These are phyloP conservation scores for Jamesozyma piceae DNA, from an alignment of 805 yeast genomes.

Conservation along the genomic window DNA sequence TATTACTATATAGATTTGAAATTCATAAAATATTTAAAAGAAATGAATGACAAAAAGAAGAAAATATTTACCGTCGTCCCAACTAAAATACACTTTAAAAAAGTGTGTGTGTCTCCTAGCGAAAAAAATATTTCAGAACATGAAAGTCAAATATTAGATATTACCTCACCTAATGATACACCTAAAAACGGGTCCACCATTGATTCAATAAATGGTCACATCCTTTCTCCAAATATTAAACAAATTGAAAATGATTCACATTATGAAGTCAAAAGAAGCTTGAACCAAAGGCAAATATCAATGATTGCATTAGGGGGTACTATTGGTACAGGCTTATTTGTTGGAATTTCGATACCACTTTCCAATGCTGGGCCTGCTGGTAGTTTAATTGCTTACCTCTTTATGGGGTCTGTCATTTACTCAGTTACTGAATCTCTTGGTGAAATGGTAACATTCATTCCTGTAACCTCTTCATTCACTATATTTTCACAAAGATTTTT, in stretches of 20 bases:
- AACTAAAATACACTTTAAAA: no score
- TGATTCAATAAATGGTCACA: no score
- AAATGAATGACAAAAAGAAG: no score
- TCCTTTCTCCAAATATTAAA: no score
- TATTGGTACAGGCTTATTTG: conserved; percentile 64
- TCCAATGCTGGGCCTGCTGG: conserved; percentile 43
- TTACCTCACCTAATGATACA: no score
- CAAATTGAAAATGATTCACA: background rate
- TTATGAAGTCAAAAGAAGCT: conserved; percentile 34
- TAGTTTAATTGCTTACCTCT: conserved; percentile 47
- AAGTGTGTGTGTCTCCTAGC: no score
- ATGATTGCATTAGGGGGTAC: conserved; percentile 72
- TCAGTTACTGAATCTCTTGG: conserved; percentile 62
- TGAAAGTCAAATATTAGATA: no score
- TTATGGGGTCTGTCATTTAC: conserved; percentile 53
- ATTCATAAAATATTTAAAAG: no score
- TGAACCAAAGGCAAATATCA: conserved; percentile 54
- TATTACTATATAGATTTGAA: no score
- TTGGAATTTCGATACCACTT: conserved; percentile 33
- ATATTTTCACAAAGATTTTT: conserved; percentile 56
- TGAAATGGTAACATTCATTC: conserved; percentile 70
- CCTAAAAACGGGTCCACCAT: no score
- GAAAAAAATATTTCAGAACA: no score
- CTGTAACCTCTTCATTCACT: conserved; percentile 52
- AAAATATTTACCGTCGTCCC: no score